Conservation (phyloP, 441 rosid genomes). For the Hypseocharis bilobata region DNA sequence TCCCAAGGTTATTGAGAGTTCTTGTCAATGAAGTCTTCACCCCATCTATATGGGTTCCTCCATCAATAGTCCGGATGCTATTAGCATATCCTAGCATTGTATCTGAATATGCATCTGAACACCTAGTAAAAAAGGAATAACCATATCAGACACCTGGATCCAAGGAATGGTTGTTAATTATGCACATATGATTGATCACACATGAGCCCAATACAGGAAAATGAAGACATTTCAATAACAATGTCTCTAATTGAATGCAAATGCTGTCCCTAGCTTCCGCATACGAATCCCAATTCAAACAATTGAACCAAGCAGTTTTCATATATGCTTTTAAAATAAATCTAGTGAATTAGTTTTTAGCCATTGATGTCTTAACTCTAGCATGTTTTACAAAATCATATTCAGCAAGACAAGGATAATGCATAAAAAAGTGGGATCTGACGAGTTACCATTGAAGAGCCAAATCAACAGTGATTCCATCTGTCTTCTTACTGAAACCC, state of each 20-base stretch:
- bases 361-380: not conserved
- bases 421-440: not conserved
- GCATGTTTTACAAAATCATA: not conserved
- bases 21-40: slow-evolving; percentile 80
- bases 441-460: slow-evolving; percentile 76
- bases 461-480: slow-evolving; percentile 56
- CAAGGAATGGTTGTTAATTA: not conserved
- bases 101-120: slow-evolving; percentile 90
- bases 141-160: slow-evolving; percentile 12
- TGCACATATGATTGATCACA: not conserved
- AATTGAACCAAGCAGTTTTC: not conserved
- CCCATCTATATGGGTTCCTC: slow-evolving; percentile 92
- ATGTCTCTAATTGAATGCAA: not conserved
- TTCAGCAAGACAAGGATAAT: not conserved
- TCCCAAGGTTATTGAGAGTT: slow-evolving; percentile 70
- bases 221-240: not conserved
- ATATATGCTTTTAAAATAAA: not conserved
- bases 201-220: not conserved
- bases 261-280: not conserved
- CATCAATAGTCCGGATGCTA: slow-evolving; percentile 86
- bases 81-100: slow-evolving; percentile 84
- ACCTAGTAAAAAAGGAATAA: slow-evolving; percentile 45
- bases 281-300: not conserved
- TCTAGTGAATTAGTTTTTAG: not conserved
- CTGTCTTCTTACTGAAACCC: slow-evolving; percentile 57